Evolutionary conservation across 305 asterid genomes (phyloP).

Genomic region (Fraxinus dipetala): DNA sequence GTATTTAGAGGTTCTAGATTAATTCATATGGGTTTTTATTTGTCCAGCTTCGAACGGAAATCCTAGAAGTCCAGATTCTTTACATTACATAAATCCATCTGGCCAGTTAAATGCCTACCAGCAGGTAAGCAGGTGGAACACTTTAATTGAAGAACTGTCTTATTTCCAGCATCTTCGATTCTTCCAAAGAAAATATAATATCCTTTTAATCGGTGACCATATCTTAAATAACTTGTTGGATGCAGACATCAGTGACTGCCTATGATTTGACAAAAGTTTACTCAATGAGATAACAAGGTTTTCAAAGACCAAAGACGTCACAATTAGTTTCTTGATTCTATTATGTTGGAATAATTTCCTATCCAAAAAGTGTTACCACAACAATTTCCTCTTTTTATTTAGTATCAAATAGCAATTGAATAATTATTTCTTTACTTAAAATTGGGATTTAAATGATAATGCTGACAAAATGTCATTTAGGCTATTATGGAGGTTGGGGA

Average conservation of each 20-base stretch:
- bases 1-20: slow-evolving; percentile 9
- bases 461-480: slow-evolving; percentile 34
- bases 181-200: not conserved
- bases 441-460: not conserved
- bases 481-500: slow-evolving; percentile 82
- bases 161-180: not conserved
- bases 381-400: not conserved
- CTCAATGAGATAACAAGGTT: not conserved
- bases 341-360: not conserved
- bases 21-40: slow-evolving; percentile 13
- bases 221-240: not conserved
- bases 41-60: slow-evolving; percentile 66
- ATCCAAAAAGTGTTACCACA: not conserved
- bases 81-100: slow-evolving; percentile 66
- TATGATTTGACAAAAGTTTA: not conserved
- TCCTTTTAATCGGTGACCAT: not conserved
- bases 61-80: slow-evolving; percentile 52
- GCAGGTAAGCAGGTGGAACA: slow-evolving; percentile 40
- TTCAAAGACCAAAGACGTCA: not conserved
- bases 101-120: slow-evolving; percentile 73
- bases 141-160: not conserved
- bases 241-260: not conserved
- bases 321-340: not conserved
- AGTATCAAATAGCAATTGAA: not conserved
- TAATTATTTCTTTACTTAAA: not conserved